Evolutionary conservation across 2,329 filamentous ascomycete species (phyloP).

Genomic region (Penicillium sp.): DNA sequence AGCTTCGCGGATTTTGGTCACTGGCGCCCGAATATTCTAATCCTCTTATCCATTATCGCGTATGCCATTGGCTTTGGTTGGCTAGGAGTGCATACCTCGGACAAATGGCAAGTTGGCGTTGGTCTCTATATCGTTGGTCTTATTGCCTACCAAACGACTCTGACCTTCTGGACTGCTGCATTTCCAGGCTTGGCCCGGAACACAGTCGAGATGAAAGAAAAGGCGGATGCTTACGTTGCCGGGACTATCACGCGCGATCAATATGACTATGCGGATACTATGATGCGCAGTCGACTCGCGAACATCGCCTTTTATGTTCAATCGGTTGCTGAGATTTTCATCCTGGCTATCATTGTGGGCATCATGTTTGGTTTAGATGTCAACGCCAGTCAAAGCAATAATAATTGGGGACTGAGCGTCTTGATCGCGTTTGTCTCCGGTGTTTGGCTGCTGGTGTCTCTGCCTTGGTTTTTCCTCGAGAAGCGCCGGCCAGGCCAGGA

Average conservation of each 20-base stretch:
- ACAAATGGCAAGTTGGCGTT: constrained; percentile 55
- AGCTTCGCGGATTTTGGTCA: constrained; percentile 58
- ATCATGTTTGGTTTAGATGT: constrained; percentile 58
- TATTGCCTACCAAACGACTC: constrained; percentile 60
- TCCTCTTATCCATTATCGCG: constrained; percentile 55
- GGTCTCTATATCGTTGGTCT: constrained; percentile 62
- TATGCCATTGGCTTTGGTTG: constrained; percentile 62
- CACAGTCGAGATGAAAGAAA: constrained; percentile 46
- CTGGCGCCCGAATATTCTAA: constrained; percentile 58
- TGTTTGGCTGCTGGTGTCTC: constrained; percentile 57
- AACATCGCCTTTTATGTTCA: constrained; percentile 62
- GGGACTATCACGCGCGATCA: constrained; percentile 53
- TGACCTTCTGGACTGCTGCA: constrained; percentile 65
- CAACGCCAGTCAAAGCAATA: constrained; percentile 53
- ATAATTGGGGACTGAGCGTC: constrained; percentile 62
- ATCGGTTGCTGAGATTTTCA: constrained; percentile 56
- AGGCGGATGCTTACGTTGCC: constrained; percentile 46
- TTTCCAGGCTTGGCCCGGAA: constrained; percentile 55
- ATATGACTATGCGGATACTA: constrained; percentile 56
- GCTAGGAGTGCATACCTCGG: constrained; percentile 57
- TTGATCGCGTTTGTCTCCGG: constrained; percentile 60
- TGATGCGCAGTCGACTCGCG: constrained; percentile 58
- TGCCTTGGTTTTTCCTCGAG: constrained; percentile 63
- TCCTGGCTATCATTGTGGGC: constrained; percentile 59
- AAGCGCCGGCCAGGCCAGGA: constrained; percentile 57